These are phyloP conservation scores for Pelargonium cotyledonis DNA, from an alignment of 441 rosid species.

Conservation along the genomic window DNA sequence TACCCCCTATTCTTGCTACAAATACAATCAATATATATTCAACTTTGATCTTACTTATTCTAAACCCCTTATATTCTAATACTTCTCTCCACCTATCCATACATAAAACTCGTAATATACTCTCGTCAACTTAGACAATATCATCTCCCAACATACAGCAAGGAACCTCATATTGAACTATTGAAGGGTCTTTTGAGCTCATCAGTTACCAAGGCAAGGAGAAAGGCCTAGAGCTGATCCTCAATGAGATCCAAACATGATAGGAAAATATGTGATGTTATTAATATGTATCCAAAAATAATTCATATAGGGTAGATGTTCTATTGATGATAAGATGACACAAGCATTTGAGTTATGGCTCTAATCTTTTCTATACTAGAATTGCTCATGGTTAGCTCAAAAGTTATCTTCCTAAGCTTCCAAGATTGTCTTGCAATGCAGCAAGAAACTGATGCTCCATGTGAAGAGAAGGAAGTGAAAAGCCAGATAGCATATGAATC, in stretches of 20 bases:
- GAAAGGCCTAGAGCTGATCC: background rate
- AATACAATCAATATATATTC: too few relatives aligned
- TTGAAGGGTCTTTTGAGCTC: too few relatives aligned
- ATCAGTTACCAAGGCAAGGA: too few relatives aligned
- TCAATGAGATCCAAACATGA: background rate
- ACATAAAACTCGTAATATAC: too few relatives aligned
- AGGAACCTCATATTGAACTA: background rate
- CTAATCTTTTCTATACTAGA: background rate
- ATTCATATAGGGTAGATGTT: background rate
- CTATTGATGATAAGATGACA: background rate
- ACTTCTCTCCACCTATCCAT: too few relatives aligned
- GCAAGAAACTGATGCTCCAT: slow-evolving; percentile 22
- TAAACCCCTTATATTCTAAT: too few relatives aligned
- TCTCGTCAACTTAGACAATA: too few relatives aligned
- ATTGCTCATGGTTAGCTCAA: background rate
- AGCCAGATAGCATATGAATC: slow-evolving; percentile 15
- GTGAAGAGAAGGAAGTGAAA: slow-evolving; percentile 24
- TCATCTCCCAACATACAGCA: background rate
- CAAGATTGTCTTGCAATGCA: slow-evolving; percentile 20
- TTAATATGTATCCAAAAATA: background rate
- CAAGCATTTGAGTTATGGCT: background rate
- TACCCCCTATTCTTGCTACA: too few relatives aligned
- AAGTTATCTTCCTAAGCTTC: background rate
- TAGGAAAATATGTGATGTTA: too few relatives aligned
- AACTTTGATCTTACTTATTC: too few relatives aligned